phyloP scores from a whole-genome alignment of 2,329 filamentous ascomycete species.

The Myriosclerotinia scirpicola region DNA sequence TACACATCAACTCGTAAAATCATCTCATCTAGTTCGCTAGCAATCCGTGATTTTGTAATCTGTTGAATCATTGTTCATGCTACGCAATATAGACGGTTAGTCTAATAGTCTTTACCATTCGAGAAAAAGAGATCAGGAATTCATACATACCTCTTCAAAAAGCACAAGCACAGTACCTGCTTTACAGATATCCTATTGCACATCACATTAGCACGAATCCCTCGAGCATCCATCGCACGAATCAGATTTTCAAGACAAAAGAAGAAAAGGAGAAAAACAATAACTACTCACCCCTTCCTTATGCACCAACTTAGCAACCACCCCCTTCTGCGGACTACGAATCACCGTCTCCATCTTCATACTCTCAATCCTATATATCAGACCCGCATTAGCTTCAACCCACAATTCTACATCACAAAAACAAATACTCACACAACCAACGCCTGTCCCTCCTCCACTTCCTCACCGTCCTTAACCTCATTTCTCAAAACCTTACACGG shows the following conservation, averaged over 20 bases:
- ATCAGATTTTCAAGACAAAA: not conserved
- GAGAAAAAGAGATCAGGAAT: no score
- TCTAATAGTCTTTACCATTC: not conserved
- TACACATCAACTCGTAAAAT: constrained; percentile 11
- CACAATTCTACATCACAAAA: constrained; percentile 27
- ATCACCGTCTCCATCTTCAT: constrained; percentile 93
- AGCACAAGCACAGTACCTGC: constrained; percentile 72
- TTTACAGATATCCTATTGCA: constrained; percentile 69
- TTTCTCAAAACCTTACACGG: constrained; percentile 94
- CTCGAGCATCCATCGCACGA: not conserved
- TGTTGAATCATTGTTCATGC: constrained; percentile 2
- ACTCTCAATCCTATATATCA: constrained; percentile 64
- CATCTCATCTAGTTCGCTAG: not conserved
- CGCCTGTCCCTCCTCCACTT: constrained; percentile 80
- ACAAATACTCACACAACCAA: constrained; percentile 69
- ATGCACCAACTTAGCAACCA: constrained; percentile 71
- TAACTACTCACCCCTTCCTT: constrained; percentile 64
- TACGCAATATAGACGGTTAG: not conserved
- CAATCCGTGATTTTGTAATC: not conserved
- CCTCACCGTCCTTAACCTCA: constrained; percentile 78
- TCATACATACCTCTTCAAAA: constrained; percentile 55
- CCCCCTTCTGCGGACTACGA: constrained; percentile 70
- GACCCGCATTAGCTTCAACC: constrained; percentile 33
- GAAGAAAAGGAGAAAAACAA: not conserved
- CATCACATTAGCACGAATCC: not conserved